A percentile compares a stretch with the other conserved stretches of the same genome.
Conservation (phyloP, 164 flowering plant species). For the Brasenia schreberi region DNA sequence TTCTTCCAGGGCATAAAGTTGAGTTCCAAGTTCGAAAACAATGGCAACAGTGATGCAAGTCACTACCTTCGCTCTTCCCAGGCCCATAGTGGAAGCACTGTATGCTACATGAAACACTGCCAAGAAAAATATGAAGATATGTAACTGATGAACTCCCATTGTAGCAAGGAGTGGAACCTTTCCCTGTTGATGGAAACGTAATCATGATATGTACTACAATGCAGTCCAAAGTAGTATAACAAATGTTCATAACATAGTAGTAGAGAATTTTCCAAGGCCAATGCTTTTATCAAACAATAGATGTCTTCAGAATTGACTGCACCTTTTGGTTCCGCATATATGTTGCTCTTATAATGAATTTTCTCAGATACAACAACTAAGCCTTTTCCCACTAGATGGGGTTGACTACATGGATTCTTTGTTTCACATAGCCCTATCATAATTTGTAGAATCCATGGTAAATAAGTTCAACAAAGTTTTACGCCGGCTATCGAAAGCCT, state of each 20-base stretch:
- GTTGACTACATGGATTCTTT: no score
- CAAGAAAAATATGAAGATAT: slow-evolving; percentile 91
- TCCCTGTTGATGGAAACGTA: slow-evolving; percentile 32
- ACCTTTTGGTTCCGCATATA: not conserved
- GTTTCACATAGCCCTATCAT: no score
- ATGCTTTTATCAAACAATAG: not conserved
- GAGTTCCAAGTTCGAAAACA: no score
- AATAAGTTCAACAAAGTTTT: no score
- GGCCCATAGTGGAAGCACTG: slow-evolving; percentile 69
- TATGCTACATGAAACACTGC: slow-evolving; percentile 72
- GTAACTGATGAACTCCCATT: slow-evolving; percentile 75
- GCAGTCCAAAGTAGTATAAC: not conserved
- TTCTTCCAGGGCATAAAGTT: no score
- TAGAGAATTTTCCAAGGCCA: no score
- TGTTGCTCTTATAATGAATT: not conserved
- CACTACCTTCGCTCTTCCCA: slow-evolving; percentile 80
- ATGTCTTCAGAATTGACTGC: not conserved
- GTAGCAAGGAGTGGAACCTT: slow-evolving; percentile 48
- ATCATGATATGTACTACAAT: slow-evolving; percentile 9
- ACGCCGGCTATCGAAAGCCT: no score
- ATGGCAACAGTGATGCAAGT: not conserved
- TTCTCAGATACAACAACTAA: no score
- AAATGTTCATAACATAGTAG: not conserved
- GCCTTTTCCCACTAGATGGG: no score
- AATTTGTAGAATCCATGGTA: no score